Evolutionary conservation across 1,284 basidiomycete genomes (phyloP), one percentile per base, ranked within the genome.

Genomic region (Fomitiporia mediterranea): DNA sequence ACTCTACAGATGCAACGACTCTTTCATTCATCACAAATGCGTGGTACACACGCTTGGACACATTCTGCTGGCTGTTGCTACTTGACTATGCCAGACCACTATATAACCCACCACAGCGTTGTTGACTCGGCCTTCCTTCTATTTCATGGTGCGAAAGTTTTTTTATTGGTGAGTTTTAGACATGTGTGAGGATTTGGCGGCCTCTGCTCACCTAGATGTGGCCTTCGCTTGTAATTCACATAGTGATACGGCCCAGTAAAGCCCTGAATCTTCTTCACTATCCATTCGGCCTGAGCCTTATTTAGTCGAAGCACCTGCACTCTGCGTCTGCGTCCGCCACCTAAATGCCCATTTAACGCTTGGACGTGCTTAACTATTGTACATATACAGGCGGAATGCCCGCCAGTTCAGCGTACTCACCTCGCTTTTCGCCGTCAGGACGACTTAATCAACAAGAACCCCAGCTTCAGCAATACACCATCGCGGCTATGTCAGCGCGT

Each of bases 41-140:
- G 50, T 55, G 53, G 44, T 39, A 15, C n/a, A 50, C 53, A 55
- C 47, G 53, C 53, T 48, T 42, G 34, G 47, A 53, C 44, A 53
- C 51, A 53, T 23, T 19, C 42, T 43, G n/a, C n/a, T 43, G 42
- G 42, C 21, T 27, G 51, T 42, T 42, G 35, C 51, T 32, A 32
- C 27, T 37, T 44, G 28, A n/a, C 11, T 15, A 42, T 13, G 9
- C 9, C 4, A 32, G 19, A n/a, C 2, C 19, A 38, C 27, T 39
- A 55, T 55, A 55, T 55, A 55, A 37, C n/a, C 30, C 40, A 21
- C 21, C 39, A 28, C 19, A n/a, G 13, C 32, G 15, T 34, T 53
- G 32, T 27, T 30, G 32, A 25, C 15, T 19, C 27, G 39, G 39
- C 11, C 39, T 23, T 34, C 9, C 38, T n/a, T 53, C 17, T 40